Evolutionary conservation across 75 land plant genomes (phyloP).

Genomic region (Cryptomeria japonica): DNA sequence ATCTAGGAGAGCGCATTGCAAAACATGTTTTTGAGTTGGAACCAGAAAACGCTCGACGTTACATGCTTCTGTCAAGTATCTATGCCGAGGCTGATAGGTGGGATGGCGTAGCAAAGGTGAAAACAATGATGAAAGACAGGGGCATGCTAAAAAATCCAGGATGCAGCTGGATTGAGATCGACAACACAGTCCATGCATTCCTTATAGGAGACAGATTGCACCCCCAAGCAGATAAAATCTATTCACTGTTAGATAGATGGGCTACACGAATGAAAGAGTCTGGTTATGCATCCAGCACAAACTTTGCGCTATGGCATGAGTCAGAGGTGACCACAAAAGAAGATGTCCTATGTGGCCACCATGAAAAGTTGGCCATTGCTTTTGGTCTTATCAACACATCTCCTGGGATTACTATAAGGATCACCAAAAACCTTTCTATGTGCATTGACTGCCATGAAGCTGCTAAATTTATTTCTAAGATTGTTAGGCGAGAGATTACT

Average conservation of each 20-base stretch:
- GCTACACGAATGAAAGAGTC: constrained; percentile 8
- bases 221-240: neutral
- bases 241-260: constrained; percentile 1
- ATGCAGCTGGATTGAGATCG: constrained; percentile 7
- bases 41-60: constrained; percentile 46
- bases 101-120: constrained; percentile 4
- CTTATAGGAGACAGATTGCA: neutral
- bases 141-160: neutral
- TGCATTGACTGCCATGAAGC: constrained; percentile 29
- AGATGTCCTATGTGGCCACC: constrained; percentile 21
- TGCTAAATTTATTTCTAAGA: constrained; percentile 18
- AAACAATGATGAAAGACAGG: constrained; percentile 7
- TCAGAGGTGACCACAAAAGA: constrained; percentile 8
- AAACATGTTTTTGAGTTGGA: constrained; percentile 47
- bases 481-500: constrained; percentile 17
- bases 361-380: constrained; percentile 27
- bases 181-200: neutral
- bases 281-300: neutral
- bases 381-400: constrained; percentile 23
- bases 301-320: neutral
- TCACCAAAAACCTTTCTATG: constrained; percentile 18
- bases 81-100: constrained; percentile 25
- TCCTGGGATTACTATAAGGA: constrained; percentile 4
- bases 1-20: constrained; percentile 63
- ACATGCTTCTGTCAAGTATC: constrained; percentile 57